Conservation (phyloP, 441 rosid genomes). For the Mallotus japonicus region DNA sequence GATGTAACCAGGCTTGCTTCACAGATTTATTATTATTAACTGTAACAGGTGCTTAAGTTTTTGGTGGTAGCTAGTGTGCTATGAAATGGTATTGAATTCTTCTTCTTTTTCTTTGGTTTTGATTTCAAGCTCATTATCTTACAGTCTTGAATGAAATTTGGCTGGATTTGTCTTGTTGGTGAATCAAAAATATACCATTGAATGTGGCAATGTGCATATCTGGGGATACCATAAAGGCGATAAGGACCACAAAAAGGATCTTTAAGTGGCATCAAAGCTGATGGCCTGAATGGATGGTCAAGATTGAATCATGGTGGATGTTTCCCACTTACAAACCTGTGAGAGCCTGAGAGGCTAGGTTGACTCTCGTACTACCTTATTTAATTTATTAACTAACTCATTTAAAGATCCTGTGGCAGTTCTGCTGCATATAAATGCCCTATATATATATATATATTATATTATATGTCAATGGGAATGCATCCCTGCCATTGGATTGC, state of each 20-base stretch:
- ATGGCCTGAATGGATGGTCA: conserved; percentile 26
- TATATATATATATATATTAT: not conserved
- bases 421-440: conserved; percentile 26
- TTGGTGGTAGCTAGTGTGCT: not conserved
- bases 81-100: not conserved
- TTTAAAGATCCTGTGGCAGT: conserved; percentile 21
- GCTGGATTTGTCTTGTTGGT: not conserved
- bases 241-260: conserved; percentile 19
- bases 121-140: not conserved
- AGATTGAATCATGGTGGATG: conserved; percentile 28
- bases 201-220: conserved; percentile 14
- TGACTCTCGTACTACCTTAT: conserved; percentile 20
- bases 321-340: conserved; percentile 30
- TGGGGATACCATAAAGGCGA: conserved; percentile 3
- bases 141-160: not conserved
- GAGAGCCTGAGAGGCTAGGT: conserved; percentile 10
- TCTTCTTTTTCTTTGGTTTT: not conserved
- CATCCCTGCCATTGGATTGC: conserved; percentile 21
- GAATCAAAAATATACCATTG: conserved; percentile 5
- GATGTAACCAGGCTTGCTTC: conserved; percentile 25
- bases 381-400: conserved; percentile 31
- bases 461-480: not conserved
- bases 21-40: not conserved
- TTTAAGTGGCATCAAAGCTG: conserved; percentile 20
- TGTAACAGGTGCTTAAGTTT: not conserved